Conservation (phyloP, 192 early-diverging fungal species). For the Coemansia sp. region DNA sequence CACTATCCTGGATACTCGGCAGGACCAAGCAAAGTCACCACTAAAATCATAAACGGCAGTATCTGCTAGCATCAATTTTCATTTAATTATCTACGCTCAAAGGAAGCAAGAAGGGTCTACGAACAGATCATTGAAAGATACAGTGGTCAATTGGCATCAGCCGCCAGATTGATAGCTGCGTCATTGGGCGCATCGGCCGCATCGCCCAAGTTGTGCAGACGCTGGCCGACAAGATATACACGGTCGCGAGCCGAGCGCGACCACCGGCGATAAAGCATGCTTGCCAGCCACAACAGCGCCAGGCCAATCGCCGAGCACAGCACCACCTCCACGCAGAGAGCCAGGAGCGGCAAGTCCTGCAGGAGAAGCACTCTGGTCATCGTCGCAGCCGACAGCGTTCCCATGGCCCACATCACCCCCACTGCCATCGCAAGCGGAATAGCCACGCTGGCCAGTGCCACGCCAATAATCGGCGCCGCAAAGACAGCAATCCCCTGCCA, state of each 20-base stretch:
- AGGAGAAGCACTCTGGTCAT: conserved; percentile 15
- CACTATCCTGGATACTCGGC: not conserved
- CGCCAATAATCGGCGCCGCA: conserved; percentile 20
- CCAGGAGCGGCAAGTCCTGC: conserved; percentile 23
- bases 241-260: conserved; percentile 76
- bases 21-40: not conserved
- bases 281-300: conserved; percentile 22
- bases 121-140: not conserved
- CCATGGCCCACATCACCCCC: conserved; percentile 8
- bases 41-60: not conserved
- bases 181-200: not conserved
- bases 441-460: not conserved
- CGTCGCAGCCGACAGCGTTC: conserved; percentile 23
- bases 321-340: conserved; percentile 20
- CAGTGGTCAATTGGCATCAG: conserved; percentile 5
- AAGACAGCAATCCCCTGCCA: conserved; percentile 21
- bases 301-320: conserved; percentile 14
- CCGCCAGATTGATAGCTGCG: not conserved
- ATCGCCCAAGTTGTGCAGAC: conserved; percentile 76
- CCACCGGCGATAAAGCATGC: conserved; percentile 64
- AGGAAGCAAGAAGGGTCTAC: conserved; percentile 4
- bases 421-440: conserved; percentile 28
- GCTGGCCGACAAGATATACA: conserved; percentile 79
- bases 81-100: not conserved
- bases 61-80: not conserved